Base-by-base conservation (phyloP, 257 asterid genomes). In the Rauvolfia tetraphylla region DNA sequence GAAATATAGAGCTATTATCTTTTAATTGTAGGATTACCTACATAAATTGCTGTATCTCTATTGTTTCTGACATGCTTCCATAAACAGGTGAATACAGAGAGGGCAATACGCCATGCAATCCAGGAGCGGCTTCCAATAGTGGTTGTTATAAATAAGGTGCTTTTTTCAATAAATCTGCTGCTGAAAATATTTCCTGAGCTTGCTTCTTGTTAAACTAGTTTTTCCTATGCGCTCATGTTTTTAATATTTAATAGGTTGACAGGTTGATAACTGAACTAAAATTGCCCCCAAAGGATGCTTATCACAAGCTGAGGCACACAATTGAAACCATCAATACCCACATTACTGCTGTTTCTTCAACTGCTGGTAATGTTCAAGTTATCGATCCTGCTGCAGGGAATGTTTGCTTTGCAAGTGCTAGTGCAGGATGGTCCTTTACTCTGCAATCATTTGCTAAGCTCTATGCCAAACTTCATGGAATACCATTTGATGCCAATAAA, bases 361-460 rank as follows among this genome's bases (percentile, higher is more conserved):
- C 94, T 62, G 98, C 98, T 84, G 97, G 99, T 61, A 82, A 81
- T 79, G 96, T 87, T 80, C 99, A 91, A 84, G 86, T 89, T 56
- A 75, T 95, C 74, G 99, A 93, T 81, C 99, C 99, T 46, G 90
- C 78, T 15, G 62, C 86, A 68, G 99, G 98, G 63, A 95, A 95
- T 75, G 96, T 95, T 73, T 95, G 98, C 83, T 95, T 95, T 71
- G 99, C 98, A 81, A 90, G 97, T 87, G 94, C 93, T n/a, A 95
- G 84, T 81, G 99, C 97, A n/a, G 98, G 99, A 79, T 95, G 99
- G 98, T 91, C 95, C 1, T 92, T 95, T 85, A 92, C 99, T 62
- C 83, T 95, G 85, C 94, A 86, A 81, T 95, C 99, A 10, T 95
- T 95, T 85, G 97, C 98, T 51, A 95, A 93, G 88, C 89, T 95